Conservation (phyloP, 805 yeast genomes). For the Ogataea glucozyma region DNA sequence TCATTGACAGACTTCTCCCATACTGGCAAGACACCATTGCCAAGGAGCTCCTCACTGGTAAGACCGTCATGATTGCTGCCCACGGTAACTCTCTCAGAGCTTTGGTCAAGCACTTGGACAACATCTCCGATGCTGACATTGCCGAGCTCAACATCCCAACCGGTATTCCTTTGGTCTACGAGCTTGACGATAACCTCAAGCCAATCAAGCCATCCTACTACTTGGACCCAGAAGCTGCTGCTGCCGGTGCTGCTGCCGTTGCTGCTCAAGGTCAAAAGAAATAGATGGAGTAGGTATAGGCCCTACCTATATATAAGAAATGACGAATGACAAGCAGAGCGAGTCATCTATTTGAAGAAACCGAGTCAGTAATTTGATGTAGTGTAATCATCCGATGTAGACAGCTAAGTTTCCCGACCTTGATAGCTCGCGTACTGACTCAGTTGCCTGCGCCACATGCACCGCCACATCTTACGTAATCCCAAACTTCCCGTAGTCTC, state of each 20-base stretch:
- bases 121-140: slow-evolving; percentile 87
- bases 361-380: not conserved
- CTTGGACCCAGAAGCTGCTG: slow-evolving; percentile 99
- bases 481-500: not conserved
- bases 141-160: slow-evolving; percentile 97
- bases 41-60: slow-evolving; percentile 77
- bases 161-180: slow-evolving; percentile 97
- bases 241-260: slow-evolving; percentile 99
- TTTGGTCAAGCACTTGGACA: slow-evolving; percentile 91
- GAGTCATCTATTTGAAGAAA: not conserved
- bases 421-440: too few relatives aligned
- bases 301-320: not conserved
- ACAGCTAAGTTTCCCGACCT: not conserved
- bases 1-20: slow-evolving; percentile 94
- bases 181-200: slow-evolving; percentile 80
- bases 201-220: slow-evolving; percentile 94
- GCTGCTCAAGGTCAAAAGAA: slow-evolving; percentile 91
- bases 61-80: slow-evolving; percentile 92
- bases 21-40: slow-evolving; percentile 95
- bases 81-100: slow-evolving; percentile 99
- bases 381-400: not conserved
- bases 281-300: slow-evolving; percentile 22
- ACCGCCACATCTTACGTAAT: not conserved
- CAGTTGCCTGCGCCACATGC: not conserved
- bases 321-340: slow-evolving; percentile 1